A percentile compares a stretch with the other conserved stretches of the same genome.
phyloP scores from a whole-genome alignment of 257 asterid genomes.

The Ilex aquifolium region DNA sequence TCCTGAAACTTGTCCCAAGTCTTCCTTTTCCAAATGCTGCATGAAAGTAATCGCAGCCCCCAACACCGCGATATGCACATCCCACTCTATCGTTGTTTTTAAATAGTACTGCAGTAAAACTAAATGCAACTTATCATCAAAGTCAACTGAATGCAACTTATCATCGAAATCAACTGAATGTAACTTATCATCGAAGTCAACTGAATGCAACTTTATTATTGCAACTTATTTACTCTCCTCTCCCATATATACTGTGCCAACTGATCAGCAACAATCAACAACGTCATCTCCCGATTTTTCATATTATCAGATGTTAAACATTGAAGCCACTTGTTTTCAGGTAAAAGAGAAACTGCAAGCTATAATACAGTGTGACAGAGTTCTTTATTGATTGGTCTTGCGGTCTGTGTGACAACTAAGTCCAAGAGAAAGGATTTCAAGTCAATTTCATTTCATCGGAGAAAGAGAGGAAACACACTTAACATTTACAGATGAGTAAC shows the following conservation, averaged over 20 bases:
- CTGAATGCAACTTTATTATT: too few relatives aligned
- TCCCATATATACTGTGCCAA: conserved; percentile 79
- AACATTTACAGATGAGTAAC: conserved; percentile 53
- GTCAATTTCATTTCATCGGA: conserved; percentile 43
- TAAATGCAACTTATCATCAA: conserved; percentile 67
- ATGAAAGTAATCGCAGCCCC: conserved; percentile 86
- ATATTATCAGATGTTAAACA: too few relatives aligned
- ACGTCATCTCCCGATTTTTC: too few relatives aligned
- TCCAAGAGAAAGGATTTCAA: conserved; percentile 33
- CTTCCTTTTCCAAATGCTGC: conserved; percentile 57
- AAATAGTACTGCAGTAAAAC: conserved; percentile 57
- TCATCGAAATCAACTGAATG: too few relatives aligned
- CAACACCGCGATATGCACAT: conserved; percentile 82
- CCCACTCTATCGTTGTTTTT: conserved; percentile 45
- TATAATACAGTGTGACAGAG: conserved; percentile 83
- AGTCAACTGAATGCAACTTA: conserved; percentile 13
- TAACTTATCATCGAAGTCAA: too few relatives aligned
- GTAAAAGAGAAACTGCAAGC: conserved; percentile 77
- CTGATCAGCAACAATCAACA: conserved; percentile 35
- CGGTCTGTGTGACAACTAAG: conserved; percentile 36
- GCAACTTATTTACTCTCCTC: conserved; percentile 2
- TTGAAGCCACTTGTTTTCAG: conserved; percentile 65
- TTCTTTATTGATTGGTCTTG: conserved; percentile 55
- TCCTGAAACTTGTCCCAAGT: conserved; percentile 96
- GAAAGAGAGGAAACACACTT: conserved; percentile 54